Evolutionary conservation across 2,329 filamentous ascomycete species (phyloP), one percentile per base, ranked within the genome.

Genomic region (Pezicula carpinea): DNA sequence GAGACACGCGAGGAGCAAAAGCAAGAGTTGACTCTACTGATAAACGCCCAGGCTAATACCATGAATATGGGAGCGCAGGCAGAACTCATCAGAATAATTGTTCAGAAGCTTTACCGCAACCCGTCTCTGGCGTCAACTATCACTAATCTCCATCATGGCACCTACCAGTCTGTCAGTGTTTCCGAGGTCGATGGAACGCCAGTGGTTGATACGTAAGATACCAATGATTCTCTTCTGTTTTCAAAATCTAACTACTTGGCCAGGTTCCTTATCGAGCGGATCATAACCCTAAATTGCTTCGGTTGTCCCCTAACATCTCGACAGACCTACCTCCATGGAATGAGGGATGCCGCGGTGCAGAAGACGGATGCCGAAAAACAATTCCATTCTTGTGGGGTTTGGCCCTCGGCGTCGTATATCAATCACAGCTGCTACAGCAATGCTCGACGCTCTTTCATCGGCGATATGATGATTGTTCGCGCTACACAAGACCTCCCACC

Each of bases 341-440:
- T 23, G 3, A 21, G 29, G 19, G 32, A 39, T 11, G 15, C 14
- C 3, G 21, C 18, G n/a, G 19, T 19, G 5, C 19, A 31, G 31
- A 32, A 32, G 34, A 23, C 21, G 14, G 29, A 18, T 18, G 11
- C 13, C 6, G 39, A 15, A 19, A 44, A 3, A 23, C 11, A 21
- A 2, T 54, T 55, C 38, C 46, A 53, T 32, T 67, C 63, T 11
- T 63, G 51, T 26, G 76, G 76, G 1, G 46, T 79, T 11, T 82
- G 76, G 75, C 47, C 63, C 2, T 48, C 64, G 1, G 71, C 74
- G 3, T 75, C 76, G 0, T 64, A 66, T 46, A 69, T 78, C 52
- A 81, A 82, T 48, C 77, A 81, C 51, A 68, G 66, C 10, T 82
- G 78, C 56, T 15, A 67, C 4, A 57, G 58, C 8, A 81, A 79